Evolutionary conservation across 352 stramenopile species (phyloP).

Genomic region (Chloridella minuta): DNA sequence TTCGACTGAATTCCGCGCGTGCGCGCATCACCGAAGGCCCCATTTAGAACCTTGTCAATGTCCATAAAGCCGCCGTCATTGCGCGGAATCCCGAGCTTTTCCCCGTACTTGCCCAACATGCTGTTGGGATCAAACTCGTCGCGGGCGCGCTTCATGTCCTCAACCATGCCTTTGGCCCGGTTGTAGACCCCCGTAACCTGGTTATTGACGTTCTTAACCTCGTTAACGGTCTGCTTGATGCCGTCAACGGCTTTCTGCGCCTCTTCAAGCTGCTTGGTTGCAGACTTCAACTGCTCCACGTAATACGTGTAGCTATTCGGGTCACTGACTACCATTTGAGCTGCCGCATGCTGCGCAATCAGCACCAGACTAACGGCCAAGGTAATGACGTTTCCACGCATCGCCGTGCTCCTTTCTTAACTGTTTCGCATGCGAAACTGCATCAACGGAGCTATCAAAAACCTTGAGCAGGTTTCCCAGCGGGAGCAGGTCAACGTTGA

Average conservation of each 20-base stretch:
- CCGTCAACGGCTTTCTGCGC: not conserved
- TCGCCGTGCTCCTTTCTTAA: not conserved
- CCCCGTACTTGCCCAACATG: not conserved
- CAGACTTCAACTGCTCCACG: not conserved
- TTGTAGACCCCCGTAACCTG: not conserved
- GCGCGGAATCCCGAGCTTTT: not conserved
- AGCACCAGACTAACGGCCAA: not conserved
- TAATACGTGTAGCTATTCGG: not conserved
- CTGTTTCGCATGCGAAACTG: not conserved
- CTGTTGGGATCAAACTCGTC: not conserved
- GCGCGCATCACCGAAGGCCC: not conserved
- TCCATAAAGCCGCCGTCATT: not conserved
- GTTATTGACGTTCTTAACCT: not conserved
- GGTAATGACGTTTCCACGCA: not conserved
- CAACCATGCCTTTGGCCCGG: not conserved
- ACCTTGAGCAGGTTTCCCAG: not conserved
- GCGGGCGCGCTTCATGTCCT: not conserved
- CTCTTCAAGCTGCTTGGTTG: not conserved
- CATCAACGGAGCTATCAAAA: not conserved
- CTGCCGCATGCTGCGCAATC: not conserved
- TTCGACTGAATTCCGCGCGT: not conserved
- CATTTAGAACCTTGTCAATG: not conserved
- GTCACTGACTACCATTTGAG: not conserved
- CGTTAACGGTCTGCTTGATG: not conserved
- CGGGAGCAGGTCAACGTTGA: not conserved